Evolutionary conservation across 1,284 basidiomycete species (phyloP).

Genomic region (Heterobasidion parviporum): DNA sequence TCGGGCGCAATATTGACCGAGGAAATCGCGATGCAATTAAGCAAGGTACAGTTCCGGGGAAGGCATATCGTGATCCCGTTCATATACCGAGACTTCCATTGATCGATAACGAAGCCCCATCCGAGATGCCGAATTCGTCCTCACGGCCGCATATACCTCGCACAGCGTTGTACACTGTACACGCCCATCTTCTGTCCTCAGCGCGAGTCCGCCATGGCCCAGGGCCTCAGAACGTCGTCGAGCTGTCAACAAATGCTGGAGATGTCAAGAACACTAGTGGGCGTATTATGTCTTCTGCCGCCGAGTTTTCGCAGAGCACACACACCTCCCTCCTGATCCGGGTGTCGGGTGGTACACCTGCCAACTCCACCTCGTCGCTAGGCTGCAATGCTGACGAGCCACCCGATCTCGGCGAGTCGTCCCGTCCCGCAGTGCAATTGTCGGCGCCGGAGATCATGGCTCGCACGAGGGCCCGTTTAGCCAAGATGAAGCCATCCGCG

Average conservation of each 20-base stretch:
- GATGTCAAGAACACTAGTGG: too few species aligned
- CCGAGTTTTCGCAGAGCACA: background rate
- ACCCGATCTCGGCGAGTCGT: background rate
- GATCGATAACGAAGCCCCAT: background rate
- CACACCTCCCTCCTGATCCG: conserved; percentile 1
- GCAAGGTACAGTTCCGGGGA: background rate
- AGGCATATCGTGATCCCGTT: background rate
- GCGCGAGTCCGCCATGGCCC: background rate
- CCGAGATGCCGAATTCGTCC: background rate
- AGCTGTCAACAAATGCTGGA: background rate
- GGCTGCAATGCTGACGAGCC: background rate
- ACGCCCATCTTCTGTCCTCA: conserved; percentile 31
- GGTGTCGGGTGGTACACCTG: background rate
- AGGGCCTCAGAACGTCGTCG: background rate
- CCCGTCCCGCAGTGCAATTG: conserved; percentile 4
- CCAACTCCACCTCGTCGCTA: background rate
- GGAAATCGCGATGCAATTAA: background rate
- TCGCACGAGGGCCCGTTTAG: conserved; percentile 20
- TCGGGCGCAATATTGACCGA: background rate
- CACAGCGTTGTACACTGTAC: conserved; percentile 37
- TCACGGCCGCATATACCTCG: conserved; percentile 7
- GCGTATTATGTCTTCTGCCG: background rate
- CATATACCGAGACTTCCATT: background rate
- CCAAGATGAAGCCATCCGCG: conserved; percentile 10
- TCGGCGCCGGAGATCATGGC: conserved; percentile 26